Conservation (phyloP, 768 basidiomycete species). For the Collybia sordida region DNA sequence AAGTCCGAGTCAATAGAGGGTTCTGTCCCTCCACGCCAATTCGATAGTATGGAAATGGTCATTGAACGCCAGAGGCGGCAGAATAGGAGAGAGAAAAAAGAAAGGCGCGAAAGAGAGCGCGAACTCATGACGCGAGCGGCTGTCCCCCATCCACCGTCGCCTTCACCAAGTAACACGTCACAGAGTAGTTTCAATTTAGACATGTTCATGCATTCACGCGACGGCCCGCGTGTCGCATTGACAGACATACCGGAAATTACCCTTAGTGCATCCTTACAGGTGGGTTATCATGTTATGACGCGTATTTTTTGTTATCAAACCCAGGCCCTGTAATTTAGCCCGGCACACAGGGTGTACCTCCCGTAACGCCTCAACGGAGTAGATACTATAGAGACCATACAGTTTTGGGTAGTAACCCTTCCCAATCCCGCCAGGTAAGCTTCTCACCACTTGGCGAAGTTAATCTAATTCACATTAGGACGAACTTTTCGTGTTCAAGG, state of each 20-base stretch:
- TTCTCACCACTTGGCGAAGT: conserved; percentile 2
- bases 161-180: conserved; percentile 52
- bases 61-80: conserved; percentile 72
- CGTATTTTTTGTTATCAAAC: conserved; percentile 16
- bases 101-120: conserved; percentile 48
- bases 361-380: conserved; percentile 58
- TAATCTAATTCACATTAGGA: conserved; percentile 12
- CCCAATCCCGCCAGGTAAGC: conserved; percentile 24
- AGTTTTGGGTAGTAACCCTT: conserved; percentile 26
- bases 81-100: conserved; percentile 51
- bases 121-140: conserved; percentile 30
- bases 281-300: conserved; percentile 36
- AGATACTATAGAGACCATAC: conserved; percentile 64
- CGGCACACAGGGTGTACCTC: conserved; percentile 22
- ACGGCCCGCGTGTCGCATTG: conserved; percentile 39
- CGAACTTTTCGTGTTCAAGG: conserved; percentile 32
- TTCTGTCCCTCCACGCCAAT: conserved; percentile 49
- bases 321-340: conserved; percentile 7
- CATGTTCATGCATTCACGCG: conserved; percentile 56
- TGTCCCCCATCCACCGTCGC: conserved; percentile 43
- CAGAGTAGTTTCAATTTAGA: conserved; percentile 44
- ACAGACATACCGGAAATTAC: conserved; percentile 29
- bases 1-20: conserved; percentile 61
- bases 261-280: conserved; percentile 32
- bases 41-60: conserved; percentile 76